Conservation (phyloP, 257 asterid genomes). For the Leonotis leonurus region DNA sequence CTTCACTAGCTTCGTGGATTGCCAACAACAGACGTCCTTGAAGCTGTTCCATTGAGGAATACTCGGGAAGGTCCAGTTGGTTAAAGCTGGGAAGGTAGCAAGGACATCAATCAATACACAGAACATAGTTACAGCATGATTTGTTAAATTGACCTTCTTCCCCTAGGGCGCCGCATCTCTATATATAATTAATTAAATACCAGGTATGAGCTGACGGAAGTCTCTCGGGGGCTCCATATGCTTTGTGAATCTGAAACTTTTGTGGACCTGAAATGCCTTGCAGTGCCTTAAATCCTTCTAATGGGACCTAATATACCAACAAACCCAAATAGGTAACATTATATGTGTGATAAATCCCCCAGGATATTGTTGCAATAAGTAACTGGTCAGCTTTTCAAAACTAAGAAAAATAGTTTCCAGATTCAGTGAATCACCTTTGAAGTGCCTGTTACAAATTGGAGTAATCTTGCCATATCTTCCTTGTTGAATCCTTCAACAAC, state of each 20-base stretch:
- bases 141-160: no score
- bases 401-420: not conserved
- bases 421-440: conserved; percentile 60
- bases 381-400: not conserved
- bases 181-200: no score
- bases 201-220: conserved; percentile 95
- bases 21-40: conserved; percentile 82
- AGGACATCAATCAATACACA: not conserved
- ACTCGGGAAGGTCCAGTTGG: conserved; percentile 98
- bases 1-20: conserved; percentile 97
- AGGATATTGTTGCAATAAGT: not conserved
- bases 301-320: conserved; percentile 60
- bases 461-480: conserved; percentile 95
- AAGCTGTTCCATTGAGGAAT: conserved; percentile 85
- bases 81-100: conserved; percentile 57
- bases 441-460: conserved; percentile 95
- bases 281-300: conserved; percentile 93
- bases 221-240: conserved; percentile 94
- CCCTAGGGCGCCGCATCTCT: no score
- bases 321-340: conserved; percentile 14
- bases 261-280: conserved; percentile 99
- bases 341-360: not conserved
- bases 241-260: conserved; percentile 94
- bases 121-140: no score
- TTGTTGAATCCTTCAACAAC: conserved; percentile 80